These are phyloP conservation scores for Platismatia glauca DNA, from an alignment of 495 filamentous ascomycete genomes.

Conservation along the genomic window DNA sequence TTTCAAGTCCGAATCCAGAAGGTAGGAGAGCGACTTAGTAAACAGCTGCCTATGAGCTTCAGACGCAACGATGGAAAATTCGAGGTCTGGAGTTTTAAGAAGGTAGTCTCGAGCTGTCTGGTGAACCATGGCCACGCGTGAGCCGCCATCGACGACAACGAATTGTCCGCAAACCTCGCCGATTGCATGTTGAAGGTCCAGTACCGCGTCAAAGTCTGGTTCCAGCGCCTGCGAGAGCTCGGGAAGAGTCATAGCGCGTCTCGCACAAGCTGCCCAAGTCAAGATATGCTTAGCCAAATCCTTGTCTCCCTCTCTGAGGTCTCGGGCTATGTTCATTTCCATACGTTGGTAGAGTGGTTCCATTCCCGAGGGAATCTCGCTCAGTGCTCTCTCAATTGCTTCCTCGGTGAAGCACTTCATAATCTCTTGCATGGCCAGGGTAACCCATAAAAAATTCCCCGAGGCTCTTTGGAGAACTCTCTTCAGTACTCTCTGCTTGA, in stretches of 20 bases:
- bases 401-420: constrained; percentile 27
- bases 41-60: constrained; percentile 14
- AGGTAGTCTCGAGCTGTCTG: constrained; percentile 31
- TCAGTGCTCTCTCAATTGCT: constrained; percentile 26
- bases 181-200: constrained; percentile 27
- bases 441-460: constrained; percentile 29
- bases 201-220: constrained; percentile 25
- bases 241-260: constrained; percentile 24
- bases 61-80: constrained; percentile 9
- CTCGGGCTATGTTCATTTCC: constrained; percentile 18
- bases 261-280: constrained; percentile 28
- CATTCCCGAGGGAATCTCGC: constrained; percentile 36
- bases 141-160: constrained; percentile 24
- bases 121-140: constrained; percentile 29
- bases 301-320: constrained; percentile 12
- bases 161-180: constrained; percentile 30
- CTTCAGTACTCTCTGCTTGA: constrained; percentile 21
- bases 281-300: constrained; percentile 27
- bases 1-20: constrained; percentile 9
- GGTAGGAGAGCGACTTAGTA: constrained; percentile 8
- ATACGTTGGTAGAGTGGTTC: constrained; percentile 29
- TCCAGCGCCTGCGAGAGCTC: constrained; percentile 31
- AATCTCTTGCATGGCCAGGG: constrained; percentile 30
- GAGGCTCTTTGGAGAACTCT: constrained; percentile 26
- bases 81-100: constrained; percentile 7